Evolutionary conservation across 306 rosid species (phyloP).

Genomic region (Cucumis melo): DNA sequence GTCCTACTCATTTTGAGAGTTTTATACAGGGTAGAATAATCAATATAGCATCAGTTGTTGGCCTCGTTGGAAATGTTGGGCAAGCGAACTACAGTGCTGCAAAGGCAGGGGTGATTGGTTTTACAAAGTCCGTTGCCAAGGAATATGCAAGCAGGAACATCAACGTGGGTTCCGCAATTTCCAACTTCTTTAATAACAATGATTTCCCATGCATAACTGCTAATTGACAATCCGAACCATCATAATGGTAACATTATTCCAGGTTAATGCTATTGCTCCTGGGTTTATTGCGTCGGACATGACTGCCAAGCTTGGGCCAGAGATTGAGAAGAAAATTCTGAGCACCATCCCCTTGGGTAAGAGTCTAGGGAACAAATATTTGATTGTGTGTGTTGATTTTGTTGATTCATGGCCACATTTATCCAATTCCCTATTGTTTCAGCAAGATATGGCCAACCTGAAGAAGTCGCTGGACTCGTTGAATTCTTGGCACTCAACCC

Average conservation of each 20-base stretch:
- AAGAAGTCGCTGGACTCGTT: conserved; percentile 96
- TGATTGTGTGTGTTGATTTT: background rate
- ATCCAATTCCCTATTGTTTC: conserved; percentile 11
- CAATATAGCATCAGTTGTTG: conserved; percentile 92
- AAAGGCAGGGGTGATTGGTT: conserved; percentile 96
- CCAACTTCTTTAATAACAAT: background rate
- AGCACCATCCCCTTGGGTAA: conserved; percentile 73
- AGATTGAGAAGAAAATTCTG: conserved; percentile 72
- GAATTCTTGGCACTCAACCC: conserved; percentile 86
- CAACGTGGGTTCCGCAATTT: conserved; percentile 31
- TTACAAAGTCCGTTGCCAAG: conserved; percentile 80
- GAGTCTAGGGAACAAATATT: conserved; percentile 14
- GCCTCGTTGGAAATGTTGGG: conserved; percentile 81
- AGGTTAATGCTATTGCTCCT: conserved; percentile 98
- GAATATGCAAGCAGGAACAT: conserved; percentile 85
- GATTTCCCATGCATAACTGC: background rate
- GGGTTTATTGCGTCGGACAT: conserved; percentile 95
- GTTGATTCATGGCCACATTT: background rate
- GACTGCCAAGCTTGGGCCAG: conserved; percentile 85
- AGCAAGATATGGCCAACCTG: conserved; percentile 92
- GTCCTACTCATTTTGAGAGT: background rate
- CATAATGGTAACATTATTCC: conserved; percentile 10
- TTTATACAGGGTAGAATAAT: conserved; percentile 80
- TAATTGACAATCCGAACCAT: conserved; percentile 9
- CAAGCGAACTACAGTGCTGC: conserved; percentile 99